Evolutionary conservation across 164 flowering plant genomes (phyloP).

Genomic region (Houttuynia cordata): DNA sequence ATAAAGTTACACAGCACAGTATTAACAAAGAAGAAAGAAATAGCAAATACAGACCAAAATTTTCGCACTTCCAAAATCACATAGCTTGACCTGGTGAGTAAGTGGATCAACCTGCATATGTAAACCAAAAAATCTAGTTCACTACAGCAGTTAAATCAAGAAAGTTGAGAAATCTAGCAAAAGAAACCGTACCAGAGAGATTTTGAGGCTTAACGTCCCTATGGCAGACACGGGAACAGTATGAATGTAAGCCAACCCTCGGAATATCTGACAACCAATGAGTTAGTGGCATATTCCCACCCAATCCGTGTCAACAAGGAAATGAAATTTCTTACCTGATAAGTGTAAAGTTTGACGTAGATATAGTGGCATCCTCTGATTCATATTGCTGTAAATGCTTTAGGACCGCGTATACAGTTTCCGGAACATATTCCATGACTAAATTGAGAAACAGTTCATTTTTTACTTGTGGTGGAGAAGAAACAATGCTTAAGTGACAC

Average conservation of each 20-base stretch:
- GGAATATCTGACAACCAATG: slow-evolving; percentile 48
- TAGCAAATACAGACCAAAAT: slow-evolving; percentile 29
- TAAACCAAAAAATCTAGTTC: background rate
- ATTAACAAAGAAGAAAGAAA: background rate
- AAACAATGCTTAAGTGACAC: slow-evolving; percentile 82
- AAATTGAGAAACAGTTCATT: slow-evolving; percentile 84
- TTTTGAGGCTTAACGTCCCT: slow-evolving; percentile 91
- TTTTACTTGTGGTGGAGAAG: slow-evolving; percentile 81
- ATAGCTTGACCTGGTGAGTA: slow-evolving; percentile 86
- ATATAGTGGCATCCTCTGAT: slow-evolving; percentile 93
- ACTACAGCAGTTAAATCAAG: background rate
- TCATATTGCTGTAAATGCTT: slow-evolving; percentile 65
- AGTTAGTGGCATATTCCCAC: background rate
- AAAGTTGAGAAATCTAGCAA: background rate
- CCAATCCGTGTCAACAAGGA: background rate
- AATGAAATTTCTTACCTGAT: slow-evolving; percentile 34
- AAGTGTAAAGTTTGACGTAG: slow-evolving; percentile 81
- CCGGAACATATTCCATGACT: slow-evolving; percentile 97
- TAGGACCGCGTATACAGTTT: slow-evolving; percentile 64
- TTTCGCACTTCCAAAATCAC: slow-evolving; percentile 98
- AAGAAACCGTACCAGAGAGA: slow-evolving; percentile 49
- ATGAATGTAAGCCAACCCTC: slow-evolving; percentile 83
- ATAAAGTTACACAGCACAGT: no score
- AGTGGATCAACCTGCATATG: slow-evolving; percentile 69
- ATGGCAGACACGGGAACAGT: slow-evolving; percentile 49